Evolutionary conservation across 345 rosid genomes (phyloP).

Genomic region (Isatis tinctoria): DNA sequence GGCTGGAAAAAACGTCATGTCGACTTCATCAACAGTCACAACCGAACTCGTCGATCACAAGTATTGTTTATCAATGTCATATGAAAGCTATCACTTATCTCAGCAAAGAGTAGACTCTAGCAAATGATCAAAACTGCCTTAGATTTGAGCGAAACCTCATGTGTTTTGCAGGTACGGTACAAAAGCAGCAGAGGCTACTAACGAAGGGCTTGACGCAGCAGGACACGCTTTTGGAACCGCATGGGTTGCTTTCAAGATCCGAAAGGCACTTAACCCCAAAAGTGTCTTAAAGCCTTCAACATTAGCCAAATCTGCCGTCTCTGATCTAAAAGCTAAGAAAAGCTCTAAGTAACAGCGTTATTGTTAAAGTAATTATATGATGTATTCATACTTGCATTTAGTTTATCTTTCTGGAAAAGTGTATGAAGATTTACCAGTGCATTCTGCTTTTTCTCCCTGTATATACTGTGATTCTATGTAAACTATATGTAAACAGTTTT

Average conservation of each 20-base stretch:
- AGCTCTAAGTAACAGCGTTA: slow-evolving; percentile 30
- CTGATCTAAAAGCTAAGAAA: slow-evolving; percentile 42
- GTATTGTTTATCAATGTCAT: slow-evolving; percentile 26
- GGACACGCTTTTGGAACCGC: slow-evolving; percentile 90
- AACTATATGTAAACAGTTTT: not conserved
- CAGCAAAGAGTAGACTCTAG: not conserved
- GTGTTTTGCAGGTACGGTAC: slow-evolving; percentile 65
- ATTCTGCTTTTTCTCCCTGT: not conserved
- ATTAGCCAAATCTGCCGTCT: slow-evolving; percentile 63
- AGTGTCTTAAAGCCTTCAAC: slow-evolving; percentile 65
- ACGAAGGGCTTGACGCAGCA: slow-evolving; percentile 77
- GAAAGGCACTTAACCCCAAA: slow-evolving; percentile 79
- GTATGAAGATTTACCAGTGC: not conserved
- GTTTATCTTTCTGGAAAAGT: not conserved
- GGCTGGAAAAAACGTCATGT: slow-evolving; percentile 88
- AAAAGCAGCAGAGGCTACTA: slow-evolving; percentile 63
- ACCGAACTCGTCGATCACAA: slow-evolving; percentile 76
- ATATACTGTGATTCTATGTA: slow-evolving; percentile 22
- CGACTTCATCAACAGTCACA: slow-evolving; percentile 78
- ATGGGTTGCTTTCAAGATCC: slow-evolving; percentile 91
- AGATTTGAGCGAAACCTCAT: not conserved
- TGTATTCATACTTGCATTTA: not conserved
- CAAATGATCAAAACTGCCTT: not conserved
- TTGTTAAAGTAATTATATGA: not conserved
- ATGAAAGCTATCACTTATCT: not conserved